Conservation (phyloP, 768 basidiomycete species). For the Candolleomyces efflorescens region DNA sequence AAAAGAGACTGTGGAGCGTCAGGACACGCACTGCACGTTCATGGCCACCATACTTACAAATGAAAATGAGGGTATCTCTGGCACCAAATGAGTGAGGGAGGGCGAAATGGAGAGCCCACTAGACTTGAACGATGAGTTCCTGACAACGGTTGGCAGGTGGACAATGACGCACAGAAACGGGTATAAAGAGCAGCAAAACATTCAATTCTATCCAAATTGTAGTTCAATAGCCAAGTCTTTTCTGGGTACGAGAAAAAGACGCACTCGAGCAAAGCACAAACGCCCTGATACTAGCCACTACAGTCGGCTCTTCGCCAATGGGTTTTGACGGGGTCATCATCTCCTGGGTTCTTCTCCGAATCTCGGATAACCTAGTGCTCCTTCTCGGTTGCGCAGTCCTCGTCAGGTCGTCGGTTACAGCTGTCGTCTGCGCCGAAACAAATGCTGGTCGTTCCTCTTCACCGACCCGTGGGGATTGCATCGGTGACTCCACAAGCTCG, state of each 20-base stretch:
- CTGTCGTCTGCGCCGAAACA: not conserved
- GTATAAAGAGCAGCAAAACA: constrained; percentile 58
- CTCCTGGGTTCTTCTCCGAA: constrained; percentile 5
- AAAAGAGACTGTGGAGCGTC: constrained; percentile 66
- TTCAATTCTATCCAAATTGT: constrained; percentile 54
- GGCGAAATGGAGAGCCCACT: constrained; percentile 59
- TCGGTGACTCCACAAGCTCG: too few species aligned
- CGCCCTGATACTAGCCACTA: constrained; percentile 44
- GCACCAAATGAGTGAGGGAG: constrained; percentile 30
- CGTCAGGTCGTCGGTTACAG: not conserved
- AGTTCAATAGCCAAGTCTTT: not conserved
- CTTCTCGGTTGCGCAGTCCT: not conserved
- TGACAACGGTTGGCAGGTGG: constrained; percentile 67
- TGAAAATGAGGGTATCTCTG: constrained; percentile 59
- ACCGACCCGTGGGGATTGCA: not conserved
- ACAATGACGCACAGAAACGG: constrained; percentile 36
- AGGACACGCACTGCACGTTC: constrained; percentile 2
- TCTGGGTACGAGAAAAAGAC: constrained; percentile 52
- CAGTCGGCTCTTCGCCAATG: constrained; percentile 42
- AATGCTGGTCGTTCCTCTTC: not conserved
- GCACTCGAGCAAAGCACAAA: constrained; percentile 57
- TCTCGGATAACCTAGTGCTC: not conserved
- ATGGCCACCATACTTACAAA: constrained; percentile 35
- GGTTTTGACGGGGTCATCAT: constrained; percentile 34
- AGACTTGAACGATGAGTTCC: constrained; percentile 50